Percentiles rank a stretch among this genome's conserved stretches.
Evolutionary conservation across 345 rosid genomes (phyloP).

Genomic region (Nephelium lappaceum): DNA sequence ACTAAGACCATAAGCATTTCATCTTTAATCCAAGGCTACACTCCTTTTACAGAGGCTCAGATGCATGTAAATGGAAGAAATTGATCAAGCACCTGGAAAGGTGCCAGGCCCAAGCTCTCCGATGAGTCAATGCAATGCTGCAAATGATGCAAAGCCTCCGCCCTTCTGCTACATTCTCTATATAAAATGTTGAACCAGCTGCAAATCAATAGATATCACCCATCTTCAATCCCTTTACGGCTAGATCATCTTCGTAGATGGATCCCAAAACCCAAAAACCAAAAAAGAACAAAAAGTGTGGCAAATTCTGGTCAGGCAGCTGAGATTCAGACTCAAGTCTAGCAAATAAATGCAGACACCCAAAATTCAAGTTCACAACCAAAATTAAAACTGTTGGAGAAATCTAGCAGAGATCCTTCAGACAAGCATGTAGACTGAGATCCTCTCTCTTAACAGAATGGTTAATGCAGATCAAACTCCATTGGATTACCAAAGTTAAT

Average conservation of each 20-base stretch:
- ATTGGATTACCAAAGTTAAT: neutral
- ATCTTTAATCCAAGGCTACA: neutral
- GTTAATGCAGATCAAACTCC: neutral
- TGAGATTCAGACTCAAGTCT: neutral
- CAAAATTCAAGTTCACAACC: too few species aligned
- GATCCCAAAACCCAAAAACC: conserved; percentile 45
- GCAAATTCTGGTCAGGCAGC: neutral
- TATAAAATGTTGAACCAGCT: conserved; percentile 80
- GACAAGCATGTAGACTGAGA: too few species aligned
- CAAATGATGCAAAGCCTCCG: conserved; percentile 73
- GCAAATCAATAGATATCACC: conserved; percentile 72
- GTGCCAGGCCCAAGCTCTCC: conserved; percentile 60
- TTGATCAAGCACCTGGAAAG: conserved; percentile 54
- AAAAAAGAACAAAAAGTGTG: neutral
- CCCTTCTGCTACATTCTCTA: conserved; percentile 58
- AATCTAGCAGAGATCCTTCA: too few species aligned
- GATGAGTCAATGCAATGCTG: conserved; percentile 71
- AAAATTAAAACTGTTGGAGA: too few species aligned
- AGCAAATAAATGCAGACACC: neutral
- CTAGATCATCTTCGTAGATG: conserved; percentile 54
- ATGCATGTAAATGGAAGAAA: neutral
- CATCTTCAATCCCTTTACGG: conserved; percentile 49
- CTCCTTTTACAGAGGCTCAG: neutral
- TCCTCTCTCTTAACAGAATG: too few species aligned
- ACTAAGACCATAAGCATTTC: neutral